Base-by-base conservation (phyloP, 495 filamentous ascomycete genomes). In the Penicillium diatomitis region DNA sequence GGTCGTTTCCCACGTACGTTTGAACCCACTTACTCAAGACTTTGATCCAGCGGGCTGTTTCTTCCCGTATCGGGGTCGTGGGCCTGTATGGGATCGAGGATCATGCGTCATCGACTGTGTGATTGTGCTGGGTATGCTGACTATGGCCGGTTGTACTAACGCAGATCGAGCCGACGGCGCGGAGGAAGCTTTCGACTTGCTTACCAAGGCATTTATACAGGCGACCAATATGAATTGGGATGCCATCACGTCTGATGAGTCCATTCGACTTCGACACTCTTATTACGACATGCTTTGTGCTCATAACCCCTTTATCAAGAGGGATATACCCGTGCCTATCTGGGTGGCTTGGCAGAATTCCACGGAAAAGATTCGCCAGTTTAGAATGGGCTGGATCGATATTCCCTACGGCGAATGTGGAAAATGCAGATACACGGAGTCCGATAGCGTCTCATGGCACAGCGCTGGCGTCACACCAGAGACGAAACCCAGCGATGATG, bases 81-180 rank as follows among this genome's bases (percentile, higher is more conserved):
- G 64, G 0, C 66, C 68, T 5, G 44, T 64, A 6, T 59, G 57
- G 47, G 10, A 10, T 6, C 28, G 34, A 0, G 49, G 53, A 9
- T 67, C 69, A 11, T 60, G 56, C 42, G 32, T 54, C 9, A 44
- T 65, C 5, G 72, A 75, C 41, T 56, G 51, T 29, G 45, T 58
- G 2, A 69, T 73, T 28, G 60, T 68, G 11, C 49, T 59, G 1
- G 68, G 65, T 1, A 66, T 56, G 38, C 45, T 75, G 28, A 55
- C 69, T 8, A 62, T 71, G 37, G 63, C 55, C 20, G 70, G 71
- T 8, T 69, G 63, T 10, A 73, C 71, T 6, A 51, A 52, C 5
- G 49, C 61, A 6, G 71, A 74, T 39, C 64, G 63, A n/a, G 32
- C 44, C 6, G 11, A 51, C 0, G 43, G 44, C 6, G 55, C 54